Conservation (phyloP, 2,329 filamentous ascomycete genomes). For the Monilinia aucupariae region DNA sequence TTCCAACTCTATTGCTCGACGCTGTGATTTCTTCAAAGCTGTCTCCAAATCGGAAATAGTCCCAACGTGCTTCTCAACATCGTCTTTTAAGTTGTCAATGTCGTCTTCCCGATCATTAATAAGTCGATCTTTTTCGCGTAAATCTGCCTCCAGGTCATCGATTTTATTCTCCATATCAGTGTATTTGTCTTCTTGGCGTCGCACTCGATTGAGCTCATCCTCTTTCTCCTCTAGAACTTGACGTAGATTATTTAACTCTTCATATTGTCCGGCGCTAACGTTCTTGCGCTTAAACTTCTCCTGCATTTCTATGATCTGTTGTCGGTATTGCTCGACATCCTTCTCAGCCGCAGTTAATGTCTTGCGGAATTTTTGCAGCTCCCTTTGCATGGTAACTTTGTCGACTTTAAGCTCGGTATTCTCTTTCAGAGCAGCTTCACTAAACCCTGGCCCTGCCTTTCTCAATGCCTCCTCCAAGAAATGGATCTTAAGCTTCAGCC, state of each 20-base stretch:
- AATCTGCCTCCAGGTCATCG: slow-evolving; percentile 66
- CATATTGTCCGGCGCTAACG: slow-evolving; percentile 62
- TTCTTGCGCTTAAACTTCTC: slow-evolving; percentile 75
- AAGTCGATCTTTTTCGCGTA: slow-evolving; percentile 68
- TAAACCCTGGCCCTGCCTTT: slow-evolving; percentile 84
- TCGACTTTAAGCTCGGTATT: slow-evolving; percentile 96
- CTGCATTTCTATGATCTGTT: slow-evolving; percentile 76
- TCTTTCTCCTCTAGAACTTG: slow-evolving; percentile 53
- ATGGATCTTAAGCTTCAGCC: slow-evolving; percentile 92
- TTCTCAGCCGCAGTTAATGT: slow-evolving; percentile 75
- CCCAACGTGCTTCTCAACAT: slow-evolving; percentile 47
- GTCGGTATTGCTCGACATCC: slow-evolving; percentile 76
- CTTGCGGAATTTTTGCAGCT: slow-evolving; percentile 82
- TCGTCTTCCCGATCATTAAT: slow-evolving; percentile 73
- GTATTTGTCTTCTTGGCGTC: slow-evolving; percentile 52
- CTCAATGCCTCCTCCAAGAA: slow-evolving; percentile 87
- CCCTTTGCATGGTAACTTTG: slow-evolving; percentile 81
- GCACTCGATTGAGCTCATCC: slow-evolving; percentile 44
- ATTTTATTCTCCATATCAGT: slow-evolving; percentile 69
- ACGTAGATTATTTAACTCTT: slow-evolving; percentile 54
- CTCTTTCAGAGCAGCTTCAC: slow-evolving; percentile 81
- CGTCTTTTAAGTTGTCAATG: slow-evolving; percentile 59
- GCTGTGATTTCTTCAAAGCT: slow-evolving; percentile 51
- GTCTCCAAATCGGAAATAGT: slow-evolving; percentile 52
- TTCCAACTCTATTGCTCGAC: slow-evolving; percentile 50